Base-by-base conservation (phyloP, 2,329 filamentous ascomycete species). In the Orbilia blumenaviensis region DNA sequence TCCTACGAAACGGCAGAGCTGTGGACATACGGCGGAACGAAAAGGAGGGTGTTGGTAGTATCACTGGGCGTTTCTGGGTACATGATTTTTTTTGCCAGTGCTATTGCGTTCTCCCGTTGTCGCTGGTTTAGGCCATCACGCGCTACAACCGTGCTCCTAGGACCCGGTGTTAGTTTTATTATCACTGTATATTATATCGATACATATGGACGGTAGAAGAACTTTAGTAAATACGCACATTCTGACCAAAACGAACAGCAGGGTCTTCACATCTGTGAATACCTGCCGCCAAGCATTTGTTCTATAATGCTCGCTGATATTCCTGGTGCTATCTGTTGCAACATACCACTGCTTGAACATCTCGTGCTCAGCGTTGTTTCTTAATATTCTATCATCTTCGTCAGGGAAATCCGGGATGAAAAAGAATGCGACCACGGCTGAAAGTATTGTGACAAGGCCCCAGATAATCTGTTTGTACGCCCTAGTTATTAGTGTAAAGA, bases 261-360 rank as follows among this genome's bases (percentile, higher is more conserved):
- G 9, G 12, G 66, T 69, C 41, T 69, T 69, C 54, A 62, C 62
- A 62, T 69, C 66, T 14, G 41, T 62, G 12, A 69, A 61, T 9
- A 42, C 54, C 23, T 69, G 42, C 12, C 41, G 48, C 66, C 66
- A 69, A 12, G 66, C 66, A 18, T 69, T 42, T 1, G 32, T 21
- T 10, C 66, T 32, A 23, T 69, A 69, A 25, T 69, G 54, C 25
- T 69, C 66, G 14, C 54, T 69, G 32, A 54, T 62, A 18, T 61
- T 61, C n/a, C 66, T 42, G 1, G 66, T 62, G n/a, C 16, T 46
- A 44, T 69, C 66, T 8, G 27, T 52, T 21, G 42, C 66, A 16
- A 69, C 54, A 69, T 69, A 69, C 66, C 66, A 69, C 0, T 6
- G 32, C 25, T 52, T 44, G 42, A 69, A 69, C 23, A 21, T 42